phyloP scores from a whole-genome alignment of 164 flowering plant species.

The Stephania cephalantha region DNA sequence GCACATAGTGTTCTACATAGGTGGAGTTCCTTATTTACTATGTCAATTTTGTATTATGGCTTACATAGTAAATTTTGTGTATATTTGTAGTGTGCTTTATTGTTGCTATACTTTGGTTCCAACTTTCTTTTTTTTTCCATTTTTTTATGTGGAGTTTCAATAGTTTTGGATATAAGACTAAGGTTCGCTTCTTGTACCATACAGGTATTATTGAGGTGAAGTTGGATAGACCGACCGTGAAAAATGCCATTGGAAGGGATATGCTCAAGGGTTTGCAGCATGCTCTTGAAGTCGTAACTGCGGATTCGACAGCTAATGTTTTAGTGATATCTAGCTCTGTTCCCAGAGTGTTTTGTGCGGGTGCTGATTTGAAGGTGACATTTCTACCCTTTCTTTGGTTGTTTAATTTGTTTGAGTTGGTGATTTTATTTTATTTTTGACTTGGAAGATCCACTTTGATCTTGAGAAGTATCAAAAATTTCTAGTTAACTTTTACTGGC shows the following conservation, averaged over 20 bases:
- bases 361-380: slow-evolving; percentile 92
- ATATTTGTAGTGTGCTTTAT: neutral
- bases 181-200: neutral
- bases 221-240: slow-evolving; percentile 71
- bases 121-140: neutral
- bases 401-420: neutral
- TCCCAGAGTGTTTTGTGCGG: slow-evolving; percentile 84
- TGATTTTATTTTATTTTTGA: neutral
- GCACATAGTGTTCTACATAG: too few relatives aligned
- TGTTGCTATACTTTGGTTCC: neutral
- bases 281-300: slow-evolving; percentile 39
- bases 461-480: neutral
- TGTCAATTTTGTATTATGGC: too few relatives aligned
- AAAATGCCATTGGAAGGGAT: slow-evolving; percentile 78
- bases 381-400: neutral
- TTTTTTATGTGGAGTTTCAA: neutral
- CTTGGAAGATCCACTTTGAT: neutral
- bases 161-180: neutral
- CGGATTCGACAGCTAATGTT: slow-evolving; percentile 58
- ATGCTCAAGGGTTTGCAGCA: slow-evolving; percentile 59
- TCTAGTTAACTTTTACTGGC: neutral
- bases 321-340: slow-evolving; percentile 68
- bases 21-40: too few relatives aligned
- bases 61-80: neutral
- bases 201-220: slow-evolving; percentile 77